Evolutionary conservation across 768 basidiomycete genomes (phyloP), one percentile per base, ranked within the genome.

Genomic region (Boletus subparvulus): DNA sequence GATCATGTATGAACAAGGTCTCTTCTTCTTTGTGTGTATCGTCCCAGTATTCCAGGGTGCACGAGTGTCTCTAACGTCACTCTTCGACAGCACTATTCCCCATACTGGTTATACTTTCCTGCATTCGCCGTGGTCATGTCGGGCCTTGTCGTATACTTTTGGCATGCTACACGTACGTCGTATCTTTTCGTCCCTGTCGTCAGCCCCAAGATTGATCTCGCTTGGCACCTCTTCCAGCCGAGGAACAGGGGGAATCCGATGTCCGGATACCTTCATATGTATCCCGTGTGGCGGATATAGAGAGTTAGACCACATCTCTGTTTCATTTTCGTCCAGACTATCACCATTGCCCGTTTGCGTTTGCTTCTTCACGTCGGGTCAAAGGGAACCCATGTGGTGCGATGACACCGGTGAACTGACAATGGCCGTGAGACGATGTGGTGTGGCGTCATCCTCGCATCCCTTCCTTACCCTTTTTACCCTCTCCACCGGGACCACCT

Each of bases 91-190:
- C 87, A 91, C 62, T 93, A 87, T 73, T 71, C 74, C 43, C 92
- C 92, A 16, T 94, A 84, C 74, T 94, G 92, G 91, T 77, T 94
- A 9, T 94, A 94, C 77, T 94, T 94, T 74, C 75, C 86, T 54
- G 82, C 92, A 1, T 94, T 88, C 65, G 80, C 70, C 0, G 77
- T 92, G 39, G 83, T 92, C 59, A 75, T 94, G 46, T 46, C 72
- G 19, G 92, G 92, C 2, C 80, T 94, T 3, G 75, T 94, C 63
- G 80, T 85, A 21, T 94, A 94, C 73, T 94, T 94, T 76, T 94
- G 92, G 90, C 75, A 81, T 65, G 82, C 86, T 4, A 85, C 86
- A 41, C 92, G 90, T 92, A 74, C 57, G 91, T 80, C 36, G 3
- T 10, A 8, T 26, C 50, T 39, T n/a, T 43, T 16, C 40, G 11